Conservation (phyloP, 2,329 filamentous ascomycete genomes). For the Gnomoniopsis sp. region DNA sequence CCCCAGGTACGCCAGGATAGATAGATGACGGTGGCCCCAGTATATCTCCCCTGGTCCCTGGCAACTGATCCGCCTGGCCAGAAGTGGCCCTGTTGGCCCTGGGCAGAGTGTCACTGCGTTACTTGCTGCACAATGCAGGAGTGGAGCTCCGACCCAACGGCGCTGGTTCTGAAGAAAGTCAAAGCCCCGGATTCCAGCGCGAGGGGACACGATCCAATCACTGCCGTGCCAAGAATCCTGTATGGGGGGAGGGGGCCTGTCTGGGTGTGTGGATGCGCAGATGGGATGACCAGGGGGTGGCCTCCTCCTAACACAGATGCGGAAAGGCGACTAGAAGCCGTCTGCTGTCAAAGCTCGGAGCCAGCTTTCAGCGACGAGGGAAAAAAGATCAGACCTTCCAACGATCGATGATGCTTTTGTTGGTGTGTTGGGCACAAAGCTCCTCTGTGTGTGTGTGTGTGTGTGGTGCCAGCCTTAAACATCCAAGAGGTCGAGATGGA, state of each 20-base stretch:
- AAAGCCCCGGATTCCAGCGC: conserved; percentile 11
- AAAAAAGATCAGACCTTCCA: background rate
- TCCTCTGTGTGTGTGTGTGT: background rate
- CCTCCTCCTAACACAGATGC: conserved; percentile 3
- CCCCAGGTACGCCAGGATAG: too few species aligned
- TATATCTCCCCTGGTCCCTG: conserved; percentile 7
- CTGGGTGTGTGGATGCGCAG: background rate
- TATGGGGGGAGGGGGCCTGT: background rate
- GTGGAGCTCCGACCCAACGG: conserved; percentile 9
- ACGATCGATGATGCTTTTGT: background rate
- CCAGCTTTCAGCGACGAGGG: background rate
- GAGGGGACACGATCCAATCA: conserved; percentile 16
- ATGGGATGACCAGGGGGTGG: conserved; percentile 10
- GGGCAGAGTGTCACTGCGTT: conserved; percentile 1
- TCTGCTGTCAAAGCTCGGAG: conserved; percentile 12
- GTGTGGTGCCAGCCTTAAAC: background rate
- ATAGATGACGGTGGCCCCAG: background rate
- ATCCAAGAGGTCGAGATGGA: background rate
- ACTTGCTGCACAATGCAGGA: background rate
- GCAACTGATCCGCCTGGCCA: background rate
- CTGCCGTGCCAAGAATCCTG: conserved; percentile 9
- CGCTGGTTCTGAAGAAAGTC: conserved; percentile 7
- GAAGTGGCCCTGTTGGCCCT: conserved; percentile 1
- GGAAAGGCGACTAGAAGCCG: background rate
- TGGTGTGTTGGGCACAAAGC: too few species aligned